phyloP scores from a whole-genome alignment of 305 asterid species.

The Fraxinus ornus region DNA sequence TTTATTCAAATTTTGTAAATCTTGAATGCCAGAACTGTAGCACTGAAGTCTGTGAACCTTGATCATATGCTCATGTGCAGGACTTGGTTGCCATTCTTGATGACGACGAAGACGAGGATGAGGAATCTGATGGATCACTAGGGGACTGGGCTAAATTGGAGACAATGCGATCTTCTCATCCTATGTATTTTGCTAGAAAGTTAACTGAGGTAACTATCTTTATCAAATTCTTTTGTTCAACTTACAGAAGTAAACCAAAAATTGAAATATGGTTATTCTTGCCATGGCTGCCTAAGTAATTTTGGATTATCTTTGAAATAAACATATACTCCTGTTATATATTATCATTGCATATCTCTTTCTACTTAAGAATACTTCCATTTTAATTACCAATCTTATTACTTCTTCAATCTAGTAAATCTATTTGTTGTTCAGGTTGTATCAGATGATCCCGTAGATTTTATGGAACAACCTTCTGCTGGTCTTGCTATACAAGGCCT shows the following conservation, averaged over 20 bases:
- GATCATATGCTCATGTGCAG: slow-evolving; percentile 45
- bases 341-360: neutral
- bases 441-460: slow-evolving; percentile 80
- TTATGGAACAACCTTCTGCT: slow-evolving; percentile 91
- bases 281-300: neutral
- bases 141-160: slow-evolving; percentile 98
- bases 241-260: slow-evolving; percentile 9
- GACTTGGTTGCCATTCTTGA: slow-evolving; percentile 84
- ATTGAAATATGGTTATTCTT: slow-evolving; percentile 21
- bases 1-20: slow-evolving; percentile 22
- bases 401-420: neutral
- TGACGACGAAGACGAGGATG: slow-evolving; percentile 63
- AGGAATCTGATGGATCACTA: slow-evolving; percentile 72
- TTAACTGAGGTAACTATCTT: slow-evolving; percentile 61
- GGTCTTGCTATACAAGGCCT: slow-evolving; percentile 93
- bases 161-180: slow-evolving; percentile 94
- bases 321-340: neutral
- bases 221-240: slow-evolving; percentile 2
- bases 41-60: slow-evolving; percentile 24
- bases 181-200: slow-evolving; percentile 85
- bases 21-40: slow-evolving; percentile 15
- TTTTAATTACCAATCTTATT: neutral
- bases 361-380: neutral
- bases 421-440: slow-evolving; percentile 49
- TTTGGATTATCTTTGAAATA: neutral